phyloP scores from a whole-genome alignment of 176 grass and related monocot genomes.

The Phoenix dactylifera region DNA sequence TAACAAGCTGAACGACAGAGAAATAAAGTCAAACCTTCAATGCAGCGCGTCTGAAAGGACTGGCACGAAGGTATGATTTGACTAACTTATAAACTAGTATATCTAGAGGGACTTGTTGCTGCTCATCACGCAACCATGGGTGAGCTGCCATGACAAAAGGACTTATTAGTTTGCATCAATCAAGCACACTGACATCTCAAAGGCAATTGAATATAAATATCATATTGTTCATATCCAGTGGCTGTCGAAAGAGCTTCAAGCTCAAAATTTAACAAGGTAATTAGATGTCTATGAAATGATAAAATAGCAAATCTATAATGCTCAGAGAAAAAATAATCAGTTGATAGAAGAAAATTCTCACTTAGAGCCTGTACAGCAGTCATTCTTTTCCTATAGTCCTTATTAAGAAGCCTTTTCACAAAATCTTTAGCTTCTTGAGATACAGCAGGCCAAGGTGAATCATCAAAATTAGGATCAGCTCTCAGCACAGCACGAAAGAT shows the following conservation, averaged over 20 bases:
- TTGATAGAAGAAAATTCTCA: constrained; percentile 25
- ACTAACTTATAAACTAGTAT: constrained; percentile 13
- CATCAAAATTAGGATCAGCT: constrained; percentile 94
- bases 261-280: too few relatives aligned
- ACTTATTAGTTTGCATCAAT: too few relatives aligned
- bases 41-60: constrained; percentile 11
- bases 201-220: too few relatives aligned
- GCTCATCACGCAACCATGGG: constrained; percentile 10
- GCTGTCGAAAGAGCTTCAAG: too few relatives aligned
- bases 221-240: too few relatives aligned
- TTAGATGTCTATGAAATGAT: too few relatives aligned
- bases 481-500: constrained; percentile 96
- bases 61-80: not conserved
- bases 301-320: too few relatives aligned
- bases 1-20: not conserved
- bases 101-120: not conserved
- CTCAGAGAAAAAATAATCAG: not conserved
- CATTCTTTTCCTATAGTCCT: constrained; percentile 99
- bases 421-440: constrained; percentile 92
- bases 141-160: constrained; percentile 5
- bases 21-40: constrained; percentile 5
- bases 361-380: constrained; percentile 94
- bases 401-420: constrained; percentile 92
- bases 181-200: too few relatives aligned
- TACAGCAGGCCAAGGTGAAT: constrained; percentile 66